phyloP scores from a whole-genome alignment of 2,329 filamentous ascomycete genomes.

The Parascedosporium putredinis region DNA sequence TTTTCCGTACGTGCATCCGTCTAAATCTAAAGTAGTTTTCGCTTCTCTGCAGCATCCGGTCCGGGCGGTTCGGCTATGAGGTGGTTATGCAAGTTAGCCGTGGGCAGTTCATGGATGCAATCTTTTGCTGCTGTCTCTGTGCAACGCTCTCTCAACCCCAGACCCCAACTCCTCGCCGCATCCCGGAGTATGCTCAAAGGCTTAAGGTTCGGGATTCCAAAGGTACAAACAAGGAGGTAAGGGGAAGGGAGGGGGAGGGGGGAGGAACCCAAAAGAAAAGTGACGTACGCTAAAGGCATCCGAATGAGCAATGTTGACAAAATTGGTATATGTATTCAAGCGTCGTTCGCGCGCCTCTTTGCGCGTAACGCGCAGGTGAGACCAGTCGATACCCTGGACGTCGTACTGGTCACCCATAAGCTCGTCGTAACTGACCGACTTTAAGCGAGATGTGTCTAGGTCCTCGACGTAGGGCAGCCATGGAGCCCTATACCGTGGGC shows the following conservation, averaged over 20 bases:
- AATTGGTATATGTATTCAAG: conserved; percentile 42
- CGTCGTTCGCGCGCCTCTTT: conserved; percentile 37
- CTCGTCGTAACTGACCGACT: conserved; percentile 29
- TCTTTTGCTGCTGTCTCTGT: too few species aligned
- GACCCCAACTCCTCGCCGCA: too few species aligned
- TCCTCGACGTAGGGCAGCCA: conserved; percentile 23
- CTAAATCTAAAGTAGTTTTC: conserved; percentile 49
- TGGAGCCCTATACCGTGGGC: conserved; percentile 18
- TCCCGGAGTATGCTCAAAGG: too few species aligned
- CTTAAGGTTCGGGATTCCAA: too few species aligned
- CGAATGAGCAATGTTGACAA: conserved; percentile 39
- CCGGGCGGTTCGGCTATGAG: conserved; percentile 6
- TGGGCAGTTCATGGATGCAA: neutral
- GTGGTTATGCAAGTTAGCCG: neutral
- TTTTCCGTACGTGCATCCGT: conserved; percentile 42
- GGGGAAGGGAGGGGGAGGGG: conserved; percentile 1
- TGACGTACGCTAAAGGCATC: conserved; percentile 38
- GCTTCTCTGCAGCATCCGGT: conserved; percentile 21
- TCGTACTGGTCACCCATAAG: conserved; percentile 47
- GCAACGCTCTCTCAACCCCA: too few species aligned
- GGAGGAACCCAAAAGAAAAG: neutral
- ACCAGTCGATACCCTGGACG: conserved; percentile 51
- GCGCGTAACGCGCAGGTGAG: conserved; percentile 38
- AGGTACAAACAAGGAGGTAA: too few species aligned
- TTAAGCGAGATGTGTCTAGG: conserved; percentile 12